These are phyloP conservation scores for Diaporthe vaccinii DNA, from an alignment of 2,329 filamentous ascomycete genomes.

Conservation along the genomic window DNA sequence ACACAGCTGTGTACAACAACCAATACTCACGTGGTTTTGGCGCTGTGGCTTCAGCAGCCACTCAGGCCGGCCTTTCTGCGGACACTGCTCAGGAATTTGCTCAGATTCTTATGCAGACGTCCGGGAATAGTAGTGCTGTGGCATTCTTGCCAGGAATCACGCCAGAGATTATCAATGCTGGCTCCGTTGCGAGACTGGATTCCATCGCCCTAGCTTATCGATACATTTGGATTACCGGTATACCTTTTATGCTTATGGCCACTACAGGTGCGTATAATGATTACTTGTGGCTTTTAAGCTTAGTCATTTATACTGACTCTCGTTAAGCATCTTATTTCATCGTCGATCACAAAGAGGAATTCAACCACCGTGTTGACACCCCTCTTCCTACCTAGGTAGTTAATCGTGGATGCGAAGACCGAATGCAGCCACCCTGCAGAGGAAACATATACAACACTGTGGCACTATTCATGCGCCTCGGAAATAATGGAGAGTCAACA, in stretches of 20 bases:
- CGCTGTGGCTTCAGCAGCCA: neutral
- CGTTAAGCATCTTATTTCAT: slow-evolving; percentile 2
- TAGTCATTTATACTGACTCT: neutral
- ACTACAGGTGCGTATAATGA: neutral
- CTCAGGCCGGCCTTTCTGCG: neutral
- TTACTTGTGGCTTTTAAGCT: rapidly evolving
- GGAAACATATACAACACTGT: neutral
- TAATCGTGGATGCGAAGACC: neutral
- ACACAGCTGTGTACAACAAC: slow-evolving; percentile 12
- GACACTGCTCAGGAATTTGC: neutral
- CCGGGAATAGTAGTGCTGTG: neutral
- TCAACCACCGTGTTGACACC: slow-evolving; percentile 19
- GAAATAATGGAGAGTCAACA: neutral
- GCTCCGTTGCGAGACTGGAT: neutral
- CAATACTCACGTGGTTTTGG: slow-evolving; percentile 12
- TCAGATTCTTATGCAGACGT: neutral
- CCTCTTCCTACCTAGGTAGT: neutral
- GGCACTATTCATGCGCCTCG: neutral
- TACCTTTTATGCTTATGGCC: slow-evolving; percentile 11
- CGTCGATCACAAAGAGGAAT: slow-evolving; percentile 16
- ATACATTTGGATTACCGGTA: slow-evolving; percentile 1
- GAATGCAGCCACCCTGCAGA: neutral
- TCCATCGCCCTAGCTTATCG: slow-evolving; percentile 14
- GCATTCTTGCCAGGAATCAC: neutral
- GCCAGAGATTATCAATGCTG: neutral